Base-by-base conservation (phyloP, 169 alveolate genomes). In the Toxoplasma gondii region DNA sequence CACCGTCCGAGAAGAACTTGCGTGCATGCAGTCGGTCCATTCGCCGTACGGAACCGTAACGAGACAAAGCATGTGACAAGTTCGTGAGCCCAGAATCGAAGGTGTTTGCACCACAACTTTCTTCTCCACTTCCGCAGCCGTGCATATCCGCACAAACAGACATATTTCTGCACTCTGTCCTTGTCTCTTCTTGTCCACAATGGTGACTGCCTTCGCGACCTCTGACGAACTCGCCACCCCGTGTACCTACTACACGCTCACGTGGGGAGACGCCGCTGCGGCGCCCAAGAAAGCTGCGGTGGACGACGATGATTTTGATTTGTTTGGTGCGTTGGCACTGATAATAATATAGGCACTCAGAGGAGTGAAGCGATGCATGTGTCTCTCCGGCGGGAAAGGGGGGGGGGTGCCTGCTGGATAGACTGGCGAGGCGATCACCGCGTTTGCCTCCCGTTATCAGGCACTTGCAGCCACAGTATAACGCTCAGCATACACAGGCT, bases 291-390 rank as follows among this genome's bases (percentile, higher is more conserved):
- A 58, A 0, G 39, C 87, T 12, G 78, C 93, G 41, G 70, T 36
- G 0, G 93, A 90, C 0, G 88, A 69, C 39, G 93, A 90, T 10
- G 93, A 90, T 34, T 58, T 90, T 0, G 93, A 90, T 45, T 53
- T 90, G 38, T 90, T 90, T n/a, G 93, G 93, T 90, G 69, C 90
- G 67, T 44, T 29, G 38, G 19, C 58, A 49, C 58, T 49, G 58
- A 69, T 4, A 27, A 7, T 24, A 17, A 31, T 34, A 10, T 2
- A 34, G n/a, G 19, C 82, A 69, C 82, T 69, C 34, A 34, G 41
- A 69, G 38, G 19, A 31, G 10, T 34, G n/a, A 27, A 27, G 82
- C 41, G 7, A 34, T 17, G 4, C 38, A 24, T 69, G 12, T 69
- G 41, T 69, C 82, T 69, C 41, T 31, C 38, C 10, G 38, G 34